A percentile compares a stretch with the other conserved stretches of the same genome.
These are phyloP conservation scores for Eucalyptus shirleyi DNA, from an alignment of 345 rosid species.

Conservation along the genomic window DNA sequence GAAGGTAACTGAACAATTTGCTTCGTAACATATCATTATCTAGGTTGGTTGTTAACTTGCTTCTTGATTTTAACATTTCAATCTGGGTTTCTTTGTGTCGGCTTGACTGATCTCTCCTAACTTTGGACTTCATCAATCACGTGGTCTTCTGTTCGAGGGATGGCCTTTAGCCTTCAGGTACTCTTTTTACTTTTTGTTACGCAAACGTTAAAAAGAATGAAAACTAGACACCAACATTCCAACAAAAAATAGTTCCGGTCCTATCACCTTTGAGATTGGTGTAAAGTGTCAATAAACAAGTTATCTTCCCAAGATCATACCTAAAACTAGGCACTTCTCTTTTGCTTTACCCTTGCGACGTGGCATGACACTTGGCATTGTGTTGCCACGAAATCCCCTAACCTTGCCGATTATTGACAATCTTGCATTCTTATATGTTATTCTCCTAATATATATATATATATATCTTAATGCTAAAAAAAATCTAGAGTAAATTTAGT, in stretches of 20 bases:
- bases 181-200: not conserved
- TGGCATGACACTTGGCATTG: not conserved
- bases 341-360: not conserved
- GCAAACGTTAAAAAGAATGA: not conserved
- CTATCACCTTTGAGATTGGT: not conserved
- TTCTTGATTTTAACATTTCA: not conserved
- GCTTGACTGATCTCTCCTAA: not conserved
- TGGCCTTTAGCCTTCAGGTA: not conserved
- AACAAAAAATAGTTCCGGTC: not conserved
- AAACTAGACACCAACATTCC: not conserved
- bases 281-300: not conserved
- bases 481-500: not conserved
- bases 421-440: not conserved
- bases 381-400: not conserved
- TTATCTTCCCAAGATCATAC: not conserved
- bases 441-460: not conserved
- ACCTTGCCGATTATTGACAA: not conserved
- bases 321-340: not conserved
- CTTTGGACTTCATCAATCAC: not conserved
- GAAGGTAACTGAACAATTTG: not conserved
- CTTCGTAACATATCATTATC: not conserved
- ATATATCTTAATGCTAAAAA: not conserved
- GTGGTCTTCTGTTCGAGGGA: not conserved
- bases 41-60: not conserved
- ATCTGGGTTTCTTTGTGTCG: not conserved